phyloP scores from a whole-genome alignment of 1,284 basidiomycete species.

The Ceratobasidium papillatum region DNA sequence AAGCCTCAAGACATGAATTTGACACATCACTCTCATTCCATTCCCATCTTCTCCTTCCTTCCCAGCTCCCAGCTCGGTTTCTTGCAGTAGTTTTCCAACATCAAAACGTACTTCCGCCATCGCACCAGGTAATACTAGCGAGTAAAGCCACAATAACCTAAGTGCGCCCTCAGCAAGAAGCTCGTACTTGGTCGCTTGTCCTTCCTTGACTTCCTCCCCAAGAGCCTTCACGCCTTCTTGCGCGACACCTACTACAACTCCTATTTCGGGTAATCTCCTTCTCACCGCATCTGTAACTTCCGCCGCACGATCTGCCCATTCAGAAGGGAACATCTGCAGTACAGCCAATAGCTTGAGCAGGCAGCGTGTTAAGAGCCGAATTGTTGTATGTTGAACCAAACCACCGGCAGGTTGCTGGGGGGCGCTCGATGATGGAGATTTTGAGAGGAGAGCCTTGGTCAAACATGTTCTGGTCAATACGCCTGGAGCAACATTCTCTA shows the following conservation, averaged over 20 bases:
- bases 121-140: conserved; percentile 74
- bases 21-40: conserved; percentile 65
- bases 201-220: conserved; percentile 44
- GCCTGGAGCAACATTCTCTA: conserved; percentile 81
- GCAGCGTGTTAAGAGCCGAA: conserved; percentile 75
- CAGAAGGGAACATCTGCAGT: conserved; percentile 62
- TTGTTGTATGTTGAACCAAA: conserved; percentile 85
- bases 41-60: conserved; percentile 41
- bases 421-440: not conserved
- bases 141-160: conserved; percentile 84
- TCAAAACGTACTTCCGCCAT: conserved; percentile 86
- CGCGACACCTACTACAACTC: conserved; percentile 81
- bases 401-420: conserved; percentile 52
- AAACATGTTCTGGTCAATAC: conserved; percentile 74
- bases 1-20: conserved; percentile 81
- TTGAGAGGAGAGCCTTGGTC: conserved; percentile 72
- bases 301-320: conserved; percentile 70
- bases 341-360: conserved; percentile 74
- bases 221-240: conserved; percentile 53
- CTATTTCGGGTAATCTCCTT: conserved; percentile 81
- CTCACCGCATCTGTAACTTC: conserved; percentile 82
- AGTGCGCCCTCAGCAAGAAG: conserved; percentile 82
- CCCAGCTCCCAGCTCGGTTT: conserved; percentile 54
- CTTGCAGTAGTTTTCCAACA: conserved; percentile 76
- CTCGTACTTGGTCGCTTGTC: conserved; percentile 53